Base-by-base conservation (phyloP, 257 asterid genomes). In the Nicotiana obtusifolia region DNA sequence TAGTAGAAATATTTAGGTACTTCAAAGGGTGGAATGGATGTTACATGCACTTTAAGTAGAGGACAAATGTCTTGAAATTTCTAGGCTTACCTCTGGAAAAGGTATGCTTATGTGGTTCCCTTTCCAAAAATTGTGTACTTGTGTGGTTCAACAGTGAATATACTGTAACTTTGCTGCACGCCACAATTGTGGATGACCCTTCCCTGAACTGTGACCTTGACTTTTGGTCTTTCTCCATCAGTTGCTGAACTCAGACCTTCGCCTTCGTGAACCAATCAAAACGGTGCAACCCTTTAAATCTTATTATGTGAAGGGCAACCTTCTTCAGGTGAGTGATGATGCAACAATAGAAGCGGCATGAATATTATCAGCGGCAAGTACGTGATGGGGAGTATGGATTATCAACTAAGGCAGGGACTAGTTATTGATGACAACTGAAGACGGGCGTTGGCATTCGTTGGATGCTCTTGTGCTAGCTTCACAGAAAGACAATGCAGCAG, bases 181-280 rank as follows among this genome's bases (percentile, higher is more conserved):
- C 94, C 83, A 93, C 95, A 0, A 93, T 93, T 31, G 96, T 94
- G 0, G 97, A 91, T 6, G 98, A 95, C 8, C 97, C 98, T 49
- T 97, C 98, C 81, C 97, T 89, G 64, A 89, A 95, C 75, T 85
- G 90, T 19, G 98, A 86, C 5, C 98, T 84, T 69, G 92, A 91
- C 80, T 86, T 89, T 81, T 93, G 95, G 71, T 95, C 97, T 82
- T 95, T 95, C 86, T 95, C 98, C 98, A 93, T 95, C 80, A 97
- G 97, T 84, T 95, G 98, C 84, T 92, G 83, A 13, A 93, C 97
- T 0, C 98, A 95, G 80, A 95, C 91, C 81, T 88, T 95, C 80
- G 97, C 97, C 90, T 89, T 92, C 4, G 94, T 68, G 24, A 95
- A 90, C 98, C 98, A 93, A 71, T 95, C 97, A 69, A 93, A 95